Evolutionary conservation across 805 yeast genomes (phyloP).

Genomic region (Teunomyces kruisii): DNA sequence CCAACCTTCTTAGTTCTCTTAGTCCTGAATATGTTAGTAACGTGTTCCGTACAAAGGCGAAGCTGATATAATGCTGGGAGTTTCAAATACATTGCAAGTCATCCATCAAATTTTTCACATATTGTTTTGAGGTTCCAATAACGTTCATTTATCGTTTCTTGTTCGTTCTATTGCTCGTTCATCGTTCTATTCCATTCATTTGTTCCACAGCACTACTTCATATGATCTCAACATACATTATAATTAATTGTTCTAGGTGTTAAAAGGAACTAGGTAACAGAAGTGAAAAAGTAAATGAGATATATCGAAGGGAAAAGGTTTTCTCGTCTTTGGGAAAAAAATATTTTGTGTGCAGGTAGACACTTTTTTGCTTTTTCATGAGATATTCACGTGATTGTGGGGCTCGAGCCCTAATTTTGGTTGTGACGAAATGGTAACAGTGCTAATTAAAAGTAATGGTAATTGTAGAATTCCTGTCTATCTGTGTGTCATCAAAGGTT

Average conservation of each 20-base stretch:
- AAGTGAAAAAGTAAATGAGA: conserved; percentile 4
- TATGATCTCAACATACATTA: conserved; percentile 13
- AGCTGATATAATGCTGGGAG: neutral
- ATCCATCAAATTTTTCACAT: conserved; percentile 1
- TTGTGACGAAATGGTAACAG: neutral
- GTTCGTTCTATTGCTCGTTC: neutral
- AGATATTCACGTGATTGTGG: neutral
- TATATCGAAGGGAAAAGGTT: conserved; percentile 3
- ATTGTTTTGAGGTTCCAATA: neutral
- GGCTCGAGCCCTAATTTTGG: conserved; percentile 4
- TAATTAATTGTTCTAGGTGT: conserved; percentile 12
- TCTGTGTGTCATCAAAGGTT: no score
- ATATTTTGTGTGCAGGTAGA: neutral
- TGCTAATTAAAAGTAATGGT: no score
- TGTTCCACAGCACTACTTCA: neutral
- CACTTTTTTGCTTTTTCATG: neutral
- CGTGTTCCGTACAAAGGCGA: neutral
- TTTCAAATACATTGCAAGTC: neutral
- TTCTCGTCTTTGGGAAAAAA: neutral
- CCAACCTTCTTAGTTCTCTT: conserved; percentile 99
- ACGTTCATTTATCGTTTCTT: neutral
- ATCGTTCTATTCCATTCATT: conserved; percentile 2
- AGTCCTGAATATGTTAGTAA: conserved; percentile 73
- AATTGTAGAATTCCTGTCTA: no score
- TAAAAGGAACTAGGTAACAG: conserved; percentile 10